These are phyloP conservation scores for Wickerhamiella bombiphila DNA, from an alignment of 805 yeast species.

Conservation along the genomic window DNA sequence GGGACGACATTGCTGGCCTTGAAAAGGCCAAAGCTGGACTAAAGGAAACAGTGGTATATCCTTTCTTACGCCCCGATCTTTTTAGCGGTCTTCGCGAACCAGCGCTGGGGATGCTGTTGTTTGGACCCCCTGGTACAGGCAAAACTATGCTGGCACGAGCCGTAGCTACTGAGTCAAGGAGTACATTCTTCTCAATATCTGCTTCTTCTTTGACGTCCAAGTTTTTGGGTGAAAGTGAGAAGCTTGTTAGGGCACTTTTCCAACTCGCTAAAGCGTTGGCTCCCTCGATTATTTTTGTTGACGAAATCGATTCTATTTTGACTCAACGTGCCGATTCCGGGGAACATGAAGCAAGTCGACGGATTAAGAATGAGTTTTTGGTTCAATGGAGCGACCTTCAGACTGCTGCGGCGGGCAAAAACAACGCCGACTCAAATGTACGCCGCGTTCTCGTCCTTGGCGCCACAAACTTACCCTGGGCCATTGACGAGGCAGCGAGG, in stretches of 20 bases:
- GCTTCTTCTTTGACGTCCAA: slow-evolving; percentile 81
- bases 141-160: slow-evolving; percentile 95
- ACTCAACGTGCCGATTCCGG: slow-evolving; percentile 64
- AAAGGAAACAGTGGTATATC: slow-evolving; percentile 92
- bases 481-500: slow-evolving; percentile 88
- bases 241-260: slow-evolving; percentile 78
- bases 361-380: slow-evolving; percentile 84
- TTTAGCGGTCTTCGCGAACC: slow-evolving; percentile 88
- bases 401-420: slow-evolving; percentile 70
- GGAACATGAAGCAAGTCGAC: slow-evolving; percentile 75
- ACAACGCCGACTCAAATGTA: slow-evolving; percentile 31
- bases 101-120: slow-evolving; percentile 85
- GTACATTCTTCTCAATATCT: slow-evolving; percentile 82
- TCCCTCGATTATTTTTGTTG: slow-evolving; percentile 89
- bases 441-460: slow-evolving; percentile 79
- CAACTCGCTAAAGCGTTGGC: slow-evolving; percentile 70
- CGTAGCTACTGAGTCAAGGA: slow-evolving; percentile 86
- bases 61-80: slow-evolving; percentile 84
- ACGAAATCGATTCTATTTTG: slow-evolving; percentile 84
- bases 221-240: slow-evolving; percentile 81
- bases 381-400: slow-evolving; percentile 91
- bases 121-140: slow-evolving; percentile 99
- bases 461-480: slow-evolving; percentile 95
- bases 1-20: slow-evolving; percentile 93
- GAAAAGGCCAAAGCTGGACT: slow-evolving; percentile 76